phyloP scores from a whole-genome alignment of 441 rosid genomes.

The Arabidopsis hybrid region DNA sequence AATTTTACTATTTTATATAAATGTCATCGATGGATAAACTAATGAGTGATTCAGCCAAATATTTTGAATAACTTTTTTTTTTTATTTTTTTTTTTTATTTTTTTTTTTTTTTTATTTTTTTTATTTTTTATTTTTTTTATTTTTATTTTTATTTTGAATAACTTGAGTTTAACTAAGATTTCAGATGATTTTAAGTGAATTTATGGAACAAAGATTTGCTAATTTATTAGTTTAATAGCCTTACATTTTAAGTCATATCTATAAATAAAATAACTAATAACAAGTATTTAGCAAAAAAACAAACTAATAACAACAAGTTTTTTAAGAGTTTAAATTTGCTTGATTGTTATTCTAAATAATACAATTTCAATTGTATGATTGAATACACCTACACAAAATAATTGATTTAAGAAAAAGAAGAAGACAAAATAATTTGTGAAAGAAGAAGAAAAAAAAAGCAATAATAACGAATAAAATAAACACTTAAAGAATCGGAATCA shows the following conservation, averaged over 20 bases:
- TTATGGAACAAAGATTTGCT: background rate
- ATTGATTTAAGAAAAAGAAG: background rate
- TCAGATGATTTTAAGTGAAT: background rate
- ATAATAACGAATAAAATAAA: slow-evolving; percentile 1
- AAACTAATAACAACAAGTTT: no score
- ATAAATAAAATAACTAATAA: no score
- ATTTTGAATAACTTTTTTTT: background rate
- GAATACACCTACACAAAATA: background rate
- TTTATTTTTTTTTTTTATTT: no score
- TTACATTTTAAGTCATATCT: background rate
- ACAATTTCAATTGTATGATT: background rate
- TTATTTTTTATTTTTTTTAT: no score
- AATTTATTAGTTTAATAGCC: background rate
- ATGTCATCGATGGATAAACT: background rate
- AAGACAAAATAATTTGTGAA: slow-evolving; percentile 11
- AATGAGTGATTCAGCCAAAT: background rate
- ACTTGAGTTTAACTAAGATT: background rate
- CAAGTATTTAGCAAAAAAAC: no score
- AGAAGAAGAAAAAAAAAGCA: background rate
- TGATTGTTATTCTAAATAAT: background rate
- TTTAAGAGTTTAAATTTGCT: no score
- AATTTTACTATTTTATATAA: no score
- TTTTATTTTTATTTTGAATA: no score
- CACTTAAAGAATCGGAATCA: slow-evolving; percentile 26
- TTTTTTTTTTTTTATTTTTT: no score